Conservation (phyloP, 495 filamentous ascomycete genomes). For the Talaromyces thailandensis region DNA sequence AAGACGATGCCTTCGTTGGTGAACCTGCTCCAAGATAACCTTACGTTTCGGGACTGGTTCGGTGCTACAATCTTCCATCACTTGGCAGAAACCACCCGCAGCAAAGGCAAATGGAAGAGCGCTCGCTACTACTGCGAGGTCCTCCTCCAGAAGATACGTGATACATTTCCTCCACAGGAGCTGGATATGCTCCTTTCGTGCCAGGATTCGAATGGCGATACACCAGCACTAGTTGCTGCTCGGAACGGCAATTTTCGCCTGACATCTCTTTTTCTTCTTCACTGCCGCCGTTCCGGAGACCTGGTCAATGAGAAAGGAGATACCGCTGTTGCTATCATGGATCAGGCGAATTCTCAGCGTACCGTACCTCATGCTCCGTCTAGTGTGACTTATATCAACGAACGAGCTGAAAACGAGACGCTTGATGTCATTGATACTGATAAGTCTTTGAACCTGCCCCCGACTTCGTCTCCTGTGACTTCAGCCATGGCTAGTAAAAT, state of each 20-base stretch:
- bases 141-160: slow-evolving; percentile 73
- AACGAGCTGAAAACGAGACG: slow-evolving; percentile 26
- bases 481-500: slow-evolving; percentile 32
- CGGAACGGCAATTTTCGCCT: slow-evolving; percentile 48
- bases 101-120: slow-evolving; percentile 68
- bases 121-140: slow-evolving; percentile 88
- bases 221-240: slow-evolving; percentile 79
- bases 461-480: slow-evolving; percentile 21
- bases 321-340: slow-evolving; percentile 66
- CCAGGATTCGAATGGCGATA: slow-evolving; percentile 79
- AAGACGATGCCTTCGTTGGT: slow-evolving; percentile 75
- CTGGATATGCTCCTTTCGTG: slow-evolving; percentile 61
- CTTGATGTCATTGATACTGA: not conserved
- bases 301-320: slow-evolving; percentile 71
- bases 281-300: slow-evolving; percentile 66
- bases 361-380: slow-evolving; percentile 32
- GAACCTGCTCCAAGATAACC: slow-evolving; percentile 65
- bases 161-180: slow-evolving; percentile 55
- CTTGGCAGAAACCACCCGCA: slow-evolving; percentile 72
- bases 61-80: slow-evolving; percentile 88
- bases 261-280: slow-evolving; percentile 30
- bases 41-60: slow-evolving; percentile 64
- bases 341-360: slow-evolving; percentile 22
- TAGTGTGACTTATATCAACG: slow-evolving; percentile 35
- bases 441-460: slow-evolving; percentile 11